Percentiles rank a stretch among this genome's conserved stretches.
Evolutionary conservation across 2,329 filamentous ascomycete species (phyloP).

Genomic region (Didymella lethalis): DNA sequence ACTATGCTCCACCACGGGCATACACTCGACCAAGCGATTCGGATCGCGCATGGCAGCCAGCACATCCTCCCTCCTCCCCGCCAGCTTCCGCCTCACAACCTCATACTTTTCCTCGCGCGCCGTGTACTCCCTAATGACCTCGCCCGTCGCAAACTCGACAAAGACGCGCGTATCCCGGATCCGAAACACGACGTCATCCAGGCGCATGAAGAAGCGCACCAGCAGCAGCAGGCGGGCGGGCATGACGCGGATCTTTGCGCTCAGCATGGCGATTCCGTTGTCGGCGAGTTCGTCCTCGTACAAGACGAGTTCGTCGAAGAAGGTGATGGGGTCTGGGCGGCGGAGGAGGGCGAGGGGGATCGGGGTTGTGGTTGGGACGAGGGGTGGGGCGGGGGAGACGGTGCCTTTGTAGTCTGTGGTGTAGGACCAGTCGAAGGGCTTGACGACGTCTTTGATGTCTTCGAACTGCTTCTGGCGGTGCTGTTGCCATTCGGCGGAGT

Average conservation of each 20-base stretch:
- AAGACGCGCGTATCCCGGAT: constrained; percentile 91
- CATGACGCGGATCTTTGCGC: constrained; percentile 93
- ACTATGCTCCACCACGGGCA: constrained; percentile 74
- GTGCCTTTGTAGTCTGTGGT: constrained; percentile 86
- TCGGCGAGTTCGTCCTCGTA: constrained; percentile 98
- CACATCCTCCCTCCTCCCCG: constrained; percentile 71
- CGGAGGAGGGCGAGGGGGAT: constrained; percentile 89
- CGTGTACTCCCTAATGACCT: constrained; percentile 88
- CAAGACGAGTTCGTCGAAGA: constrained; percentile 94
- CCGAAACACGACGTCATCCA: constrained; percentile 88
- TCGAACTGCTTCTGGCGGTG: constrained; percentile 79
- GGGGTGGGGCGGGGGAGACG: constrained; percentile 47
- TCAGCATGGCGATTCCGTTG: constrained; percentile 91
- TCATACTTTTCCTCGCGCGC: constrained; percentile 85
- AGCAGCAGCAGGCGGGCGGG: constrained; percentile 85
- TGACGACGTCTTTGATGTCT: constrained; percentile 91
- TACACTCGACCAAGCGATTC: constrained; percentile 66
- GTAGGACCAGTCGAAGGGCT: constrained; percentile 98
- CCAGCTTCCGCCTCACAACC: constrained; percentile 69
- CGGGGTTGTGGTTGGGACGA: constrained; percentile 55
- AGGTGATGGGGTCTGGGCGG: constrained; percentile 89
- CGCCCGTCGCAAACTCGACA: constrained; percentile 80
- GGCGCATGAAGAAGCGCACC: constrained; percentile 85
- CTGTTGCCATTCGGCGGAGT: constrained; percentile 86
- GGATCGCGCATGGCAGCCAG: constrained; percentile 80